Evolutionary conservation across 139 green algal species (phyloP), one percentile per base, ranked within the genome.

Genomic region (Coccomyxa sp.): DNA sequence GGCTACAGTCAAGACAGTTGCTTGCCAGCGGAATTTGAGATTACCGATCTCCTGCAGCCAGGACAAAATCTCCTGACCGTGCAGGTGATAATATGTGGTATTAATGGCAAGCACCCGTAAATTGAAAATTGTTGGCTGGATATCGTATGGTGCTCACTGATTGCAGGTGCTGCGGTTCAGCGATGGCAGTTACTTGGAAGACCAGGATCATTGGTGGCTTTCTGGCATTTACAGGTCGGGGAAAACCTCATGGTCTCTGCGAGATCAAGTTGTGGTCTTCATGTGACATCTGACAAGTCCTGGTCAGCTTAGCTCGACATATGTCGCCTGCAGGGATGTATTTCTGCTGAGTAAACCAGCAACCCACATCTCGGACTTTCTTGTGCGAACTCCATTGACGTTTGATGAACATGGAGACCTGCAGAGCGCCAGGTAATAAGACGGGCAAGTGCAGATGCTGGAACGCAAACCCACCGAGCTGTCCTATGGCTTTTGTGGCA

Each of bases 151-250:
- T 51, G 38, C 38, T n/a, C n/a, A 51, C 38, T 7, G 7, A 51
- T 7, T 76, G 13, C 81, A 96, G 91, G 95, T 97, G 3, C 88
- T 98, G 86, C 91, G 95, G 23, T 99, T 94, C 93, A 95, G 91
- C 77, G 97, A 99, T 84, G 97, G 94, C 10, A 98, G 91, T 57
- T 99, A 99, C 88, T 85, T 99, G 23, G 97, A 99, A 66, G 97
- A 99, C 85, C 92, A 96, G 82, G 97, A 99, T 88, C 96, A 98
- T 85, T 99, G 97, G 97, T 94, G 94, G 67, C 86, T 99, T n/a
- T 94, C 86, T 31, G 96, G 96, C 81, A 94, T 99, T 13, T 90
- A 97, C 88, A 85, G 86, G 86, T 83, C 31, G 16, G 71, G 45
- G 7, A 60, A 23, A 10, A 11, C 7, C 38, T 11, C 38, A 51